Percentiles rank a stretch among this genome's conserved stretches.
phyloP scores from a whole-genome alignment of 306 rosid genomes.

The Castanea mollissima region DNA sequence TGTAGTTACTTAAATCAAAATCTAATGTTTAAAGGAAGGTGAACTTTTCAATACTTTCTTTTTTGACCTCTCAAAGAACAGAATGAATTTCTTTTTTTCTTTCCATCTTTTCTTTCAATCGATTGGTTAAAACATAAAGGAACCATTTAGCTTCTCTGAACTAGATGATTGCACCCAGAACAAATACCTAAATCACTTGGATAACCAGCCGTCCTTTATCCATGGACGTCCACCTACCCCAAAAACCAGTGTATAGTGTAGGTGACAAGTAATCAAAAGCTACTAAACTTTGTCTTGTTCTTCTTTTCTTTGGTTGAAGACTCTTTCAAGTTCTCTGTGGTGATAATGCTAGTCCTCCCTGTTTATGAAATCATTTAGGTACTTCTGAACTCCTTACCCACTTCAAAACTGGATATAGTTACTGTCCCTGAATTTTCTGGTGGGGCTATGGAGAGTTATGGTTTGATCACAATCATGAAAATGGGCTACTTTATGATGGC shows the following conservation, averaged over 20 bases:
- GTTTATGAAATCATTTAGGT: conserved; percentile 31
- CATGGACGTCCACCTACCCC: too few species aligned
- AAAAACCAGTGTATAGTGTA: not conserved
- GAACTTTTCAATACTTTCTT: not conserved
- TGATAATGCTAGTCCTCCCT: not conserved
- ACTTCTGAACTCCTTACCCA: conserved; percentile 41
- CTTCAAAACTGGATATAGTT: conserved; percentile 63
- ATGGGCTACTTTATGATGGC: conserved; percentile 43
- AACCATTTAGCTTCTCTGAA: not conserved
- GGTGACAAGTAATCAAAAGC: not conserved
- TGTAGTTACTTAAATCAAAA: too few species aligned
- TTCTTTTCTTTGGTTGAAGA: not conserved
- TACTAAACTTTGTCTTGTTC: not conserved
- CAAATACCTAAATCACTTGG: not conserved
- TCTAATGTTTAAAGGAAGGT: not conserved
- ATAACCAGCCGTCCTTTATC: too few species aligned
- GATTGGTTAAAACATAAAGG: not conserved
- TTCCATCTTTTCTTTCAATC: too few species aligned
- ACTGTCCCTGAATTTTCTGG: conserved; percentile 54
- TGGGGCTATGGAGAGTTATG: conserved; percentile 75
- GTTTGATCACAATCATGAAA: conserved; percentile 55
- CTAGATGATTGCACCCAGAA: not conserved
- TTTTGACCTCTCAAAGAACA: not conserved
- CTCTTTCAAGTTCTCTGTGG: not conserved
- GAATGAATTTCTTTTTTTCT: not conserved